Percentiles rank a stretch among this genome's conserved stretches.
Conservation (phyloP, 2,329 filamentous ascomycete species). For the Calonectria pseudoturangicola region DNA sequence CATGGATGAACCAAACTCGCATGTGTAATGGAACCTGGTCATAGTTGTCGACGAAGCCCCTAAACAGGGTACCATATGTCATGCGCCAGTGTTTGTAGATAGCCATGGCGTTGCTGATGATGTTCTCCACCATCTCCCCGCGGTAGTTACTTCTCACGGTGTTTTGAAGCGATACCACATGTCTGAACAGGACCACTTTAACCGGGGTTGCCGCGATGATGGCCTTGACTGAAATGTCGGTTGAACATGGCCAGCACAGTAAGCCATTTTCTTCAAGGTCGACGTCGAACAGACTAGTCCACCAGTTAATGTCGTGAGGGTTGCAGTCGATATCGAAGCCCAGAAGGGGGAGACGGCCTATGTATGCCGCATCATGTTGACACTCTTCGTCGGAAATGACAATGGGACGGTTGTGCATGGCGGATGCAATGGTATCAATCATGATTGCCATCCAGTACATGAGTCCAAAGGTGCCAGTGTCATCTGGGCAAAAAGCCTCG, state of each 20-base stretch:
- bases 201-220: slow-evolving; percentile 73
- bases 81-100: slow-evolving; percentile 74
- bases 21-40: slow-evolving; percentile 69
- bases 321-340: slow-evolving; percentile 42
- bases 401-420: slow-evolving; percentile 65
- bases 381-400: slow-evolving; percentile 63
- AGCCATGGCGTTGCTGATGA: slow-evolving; percentile 66
- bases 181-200: slow-evolving; percentile 75
- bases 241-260: slow-evolving; percentile 72
- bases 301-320: slow-evolving; percentile 56
- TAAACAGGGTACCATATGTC: slow-evolving; percentile 70
- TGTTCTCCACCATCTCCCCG: slow-evolving; percentile 65
- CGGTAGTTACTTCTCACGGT: slow-evolving; percentile 64
- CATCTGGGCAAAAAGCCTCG: slow-evolving; percentile 53
- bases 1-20: slow-evolving; percentile 76
- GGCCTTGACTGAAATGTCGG: slow-evolving; percentile 67
- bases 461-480: slow-evolving; percentile 68
- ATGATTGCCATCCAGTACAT: slow-evolving; percentile 77
- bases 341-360: slow-evolving; percentile 43
- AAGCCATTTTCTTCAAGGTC: slow-evolving; percentile 45
- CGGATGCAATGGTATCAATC: slow-evolving; percentile 75
- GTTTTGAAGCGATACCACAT: slow-evolving; percentile 72
- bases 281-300: slow-evolving; percentile 59
- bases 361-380: slow-evolving; percentile 57
- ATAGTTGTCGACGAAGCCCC: slow-evolving; percentile 70